These are phyloP conservation scores for Gremmenia infestans DNA, from an alignment of 2,329 filamentous ascomycete genomes.

Conservation along the genomic window DNA sequence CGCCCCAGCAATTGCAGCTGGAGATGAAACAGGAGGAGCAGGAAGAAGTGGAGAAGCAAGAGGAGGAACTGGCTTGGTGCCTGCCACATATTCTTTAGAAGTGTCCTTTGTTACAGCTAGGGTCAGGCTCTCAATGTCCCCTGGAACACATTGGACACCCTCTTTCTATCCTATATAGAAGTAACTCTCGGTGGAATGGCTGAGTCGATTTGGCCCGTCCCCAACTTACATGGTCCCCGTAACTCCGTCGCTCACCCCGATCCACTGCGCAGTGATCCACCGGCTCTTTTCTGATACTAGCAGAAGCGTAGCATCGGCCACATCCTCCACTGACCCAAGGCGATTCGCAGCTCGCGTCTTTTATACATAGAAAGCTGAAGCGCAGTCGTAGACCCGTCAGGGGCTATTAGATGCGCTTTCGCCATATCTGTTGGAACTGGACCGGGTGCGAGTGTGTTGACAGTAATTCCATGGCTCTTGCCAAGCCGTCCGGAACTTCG, in stretches of 20 bases:
- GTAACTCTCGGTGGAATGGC: no score
- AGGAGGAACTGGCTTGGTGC: no score
- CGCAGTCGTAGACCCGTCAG: constrained; percentile 22
- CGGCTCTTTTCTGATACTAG: constrained; percentile 36
- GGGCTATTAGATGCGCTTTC: constrained; percentile 21
- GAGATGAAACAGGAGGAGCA: no score
- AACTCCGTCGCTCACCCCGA: constrained; percentile 31
- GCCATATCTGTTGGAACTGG: constrained; percentile 35
- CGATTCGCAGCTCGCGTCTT: constrained; percentile 30
- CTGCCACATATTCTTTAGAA: no score
- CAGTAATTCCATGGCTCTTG: constrained; percentile 42
- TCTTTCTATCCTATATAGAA: no score
- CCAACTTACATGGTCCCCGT: not conserved
- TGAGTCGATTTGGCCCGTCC: no score
- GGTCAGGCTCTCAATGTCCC: no score
- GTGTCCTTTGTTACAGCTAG: no score
- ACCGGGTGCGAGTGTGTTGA: constrained; percentile 58
- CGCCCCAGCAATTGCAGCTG: no score
- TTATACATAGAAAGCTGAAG: constrained; percentile 18
- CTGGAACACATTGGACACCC: no score
- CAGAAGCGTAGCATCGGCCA: constrained; percentile 39
- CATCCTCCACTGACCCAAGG: constrained; percentile 31
- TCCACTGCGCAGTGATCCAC: constrained; percentile 42
- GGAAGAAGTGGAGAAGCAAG: no score
- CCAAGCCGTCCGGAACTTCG: constrained; percentile 1